Evolutionary conservation across 495 filamentous ascomycete species (phyloP), one percentile per base, ranked within the genome.

Genomic region (Penicillium bovifimosum): DNA sequence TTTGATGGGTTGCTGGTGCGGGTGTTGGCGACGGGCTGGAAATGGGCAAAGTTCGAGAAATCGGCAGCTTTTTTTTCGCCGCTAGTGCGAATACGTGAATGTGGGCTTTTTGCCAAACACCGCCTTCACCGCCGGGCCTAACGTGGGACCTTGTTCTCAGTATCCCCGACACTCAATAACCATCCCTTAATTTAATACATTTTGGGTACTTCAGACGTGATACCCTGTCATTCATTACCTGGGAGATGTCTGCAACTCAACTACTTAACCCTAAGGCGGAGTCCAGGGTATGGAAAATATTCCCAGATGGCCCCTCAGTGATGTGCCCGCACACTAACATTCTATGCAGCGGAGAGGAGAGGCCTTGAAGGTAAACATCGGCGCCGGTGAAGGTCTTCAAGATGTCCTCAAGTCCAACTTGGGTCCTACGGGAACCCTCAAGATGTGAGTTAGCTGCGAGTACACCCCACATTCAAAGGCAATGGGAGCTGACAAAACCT

Each of bases 231-330:
- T 59, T 68, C 59, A 56, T 65, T 62, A 45, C 41, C 48, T 29
- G 43, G 64, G 61, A 68, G 46, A 76, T 76, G 74, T 76, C 73
- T 64, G 93, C 93, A 53, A 91, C 93, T 47, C 92, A 96, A 79
- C 82, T 98, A 62, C 85, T 98, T 20, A 98, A 98, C 69, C 92
- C 92, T 31, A 97, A 97, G 75, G 93, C 93, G 61, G 93, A 98
- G 76, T 96, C 90, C 40, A 83, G 95, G 72, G 91, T 95, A 76
- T 61, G 85, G 48, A 50, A 50, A 50, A 50, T 42, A 50, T 50
- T 50, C 48, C 48, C 28, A 41, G 62, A 52, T 56, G 57, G 59
- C 63, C 60, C 53, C 59, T 61, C 55, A 55, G 53, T 55, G 44
- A 48, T 48, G 61, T 65, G 61, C 61, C 64, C 50, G 55, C 43